Percentiles rank a stretch among this genome's conserved stretches.
Evolutionary conservation across 2,329 filamentous ascomycete genomes (phyloP).

Genomic region (Berkeleyomyces rouxiae): DNA sequence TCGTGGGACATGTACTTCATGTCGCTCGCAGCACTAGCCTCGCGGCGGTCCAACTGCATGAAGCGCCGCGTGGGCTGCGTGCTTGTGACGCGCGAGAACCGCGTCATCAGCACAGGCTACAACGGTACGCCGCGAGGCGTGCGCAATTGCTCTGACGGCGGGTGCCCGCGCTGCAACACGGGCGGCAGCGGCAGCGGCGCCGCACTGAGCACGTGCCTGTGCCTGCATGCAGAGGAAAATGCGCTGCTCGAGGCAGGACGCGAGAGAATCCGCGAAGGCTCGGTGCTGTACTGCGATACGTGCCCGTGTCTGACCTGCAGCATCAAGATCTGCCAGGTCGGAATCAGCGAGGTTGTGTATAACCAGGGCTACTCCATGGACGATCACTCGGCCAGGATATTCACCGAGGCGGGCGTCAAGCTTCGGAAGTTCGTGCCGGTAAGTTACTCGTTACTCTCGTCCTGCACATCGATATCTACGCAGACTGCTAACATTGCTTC

Average conservation of each 20-base stretch:
- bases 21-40: constrained; percentile 81
- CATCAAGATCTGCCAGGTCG: constrained; percentile 96
- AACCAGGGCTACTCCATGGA: constrained; percentile 93
- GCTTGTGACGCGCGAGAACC: constrained; percentile 59
- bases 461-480: neutral
- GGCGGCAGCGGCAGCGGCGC: constrained; percentile 47
- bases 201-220: constrained; percentile 72
- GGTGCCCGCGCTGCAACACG: constrained; percentile 74
- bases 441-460: constrained; percentile 22
- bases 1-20: constrained; percentile 98
- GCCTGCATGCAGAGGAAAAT: constrained; percentile 97
- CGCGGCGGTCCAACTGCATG: constrained; percentile 92
- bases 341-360: constrained; percentile 90
- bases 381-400: constrained; percentile 61
- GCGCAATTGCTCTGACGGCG: constrained; percentile 81
- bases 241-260: constrained; percentile 85
- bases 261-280: constrained; percentile 68
- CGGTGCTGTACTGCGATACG: constrained; percentile 84
- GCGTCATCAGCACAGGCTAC: constrained; percentile 90
- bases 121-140: constrained; percentile 90
- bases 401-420: constrained; percentile 66
- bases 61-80: constrained; percentile 92
- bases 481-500: neutral
- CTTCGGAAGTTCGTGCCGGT: constrained; percentile 80
- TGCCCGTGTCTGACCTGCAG: constrained; percentile 95